Base-by-base conservation (phyloP, 176 grass and related monocot genomes). In the Oryza officinalis region DNA sequence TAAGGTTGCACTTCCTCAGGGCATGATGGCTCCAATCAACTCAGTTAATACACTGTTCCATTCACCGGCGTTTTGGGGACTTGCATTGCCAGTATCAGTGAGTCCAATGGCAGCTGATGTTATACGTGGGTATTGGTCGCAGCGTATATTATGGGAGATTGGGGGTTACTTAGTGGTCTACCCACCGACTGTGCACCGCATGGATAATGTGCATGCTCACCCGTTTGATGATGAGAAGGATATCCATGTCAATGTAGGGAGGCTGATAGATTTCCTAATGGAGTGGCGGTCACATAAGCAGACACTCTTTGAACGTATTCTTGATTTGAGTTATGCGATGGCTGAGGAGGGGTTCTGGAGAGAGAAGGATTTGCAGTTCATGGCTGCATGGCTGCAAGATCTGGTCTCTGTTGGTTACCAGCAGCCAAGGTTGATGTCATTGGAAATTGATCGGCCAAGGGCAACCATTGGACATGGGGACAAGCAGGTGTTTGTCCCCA, bases 121-220 rank as follows among this genome's bases (percentile, higher is more conserved):
- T 73, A 93, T 98, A 43, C 89, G 93, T 0, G 96, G 96, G 17
- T 98, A 98, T 61, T 98, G 90, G 90, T 88, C 89, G 0, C 93
- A 98, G 76, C 80, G 96, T 54, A 95, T 98, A 52, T 49, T 98
- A 11, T 93, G 96, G 96, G 96, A 95, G 79, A 93, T 98, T n/a
- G 93, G 96, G 10, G 96, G 91, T 0, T 94, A 90, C 27, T 60
- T 98, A 15, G 83, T 81, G 2, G 72, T 98, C 17, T 95, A 95
- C 33, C 96, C 96, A 17, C 93, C 96, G 26, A 95, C 96, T 11
- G 81, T 91, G 46, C 84, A 98, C 44, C 87, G 89, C 18, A 27
- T 69, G 8, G 96, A 98, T 79, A 83, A 90, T 86, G 82, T 86
- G 17, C 85, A 77, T 4, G 23, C 89, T 23, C 90, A 95, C 50